phyloP scores from a whole-genome alignment of 768 basidiomycete species.

The Butyriboletus loyo region DNA sequence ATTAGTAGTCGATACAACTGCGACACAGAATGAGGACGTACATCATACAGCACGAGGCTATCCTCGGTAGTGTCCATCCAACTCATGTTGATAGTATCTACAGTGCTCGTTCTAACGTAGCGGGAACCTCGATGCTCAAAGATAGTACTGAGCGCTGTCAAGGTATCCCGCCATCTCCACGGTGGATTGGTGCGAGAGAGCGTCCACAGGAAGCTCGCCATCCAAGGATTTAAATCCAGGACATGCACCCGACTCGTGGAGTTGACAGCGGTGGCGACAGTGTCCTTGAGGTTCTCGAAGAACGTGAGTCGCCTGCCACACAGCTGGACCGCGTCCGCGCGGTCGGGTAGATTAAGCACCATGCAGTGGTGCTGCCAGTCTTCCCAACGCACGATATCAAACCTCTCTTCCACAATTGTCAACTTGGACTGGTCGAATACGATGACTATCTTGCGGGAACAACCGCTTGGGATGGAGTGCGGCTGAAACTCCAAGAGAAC shows the following conservation, averaged over 20 bases:
- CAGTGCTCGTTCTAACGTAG: constrained; percentile 37
- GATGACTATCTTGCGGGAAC: constrained; percentile 44
- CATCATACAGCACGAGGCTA: constrained; percentile 55
- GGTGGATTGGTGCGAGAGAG: constrained; percentile 26
- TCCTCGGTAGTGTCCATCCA: constrained; percentile 58
- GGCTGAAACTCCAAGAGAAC: constrained; percentile 42
- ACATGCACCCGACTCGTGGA: constrained; percentile 26
- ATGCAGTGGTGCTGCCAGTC: constrained; percentile 46
- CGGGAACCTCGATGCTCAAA: constrained; percentile 24
- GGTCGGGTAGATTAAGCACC: constrained; percentile 33
- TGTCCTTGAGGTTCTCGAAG: constrained; percentile 28
- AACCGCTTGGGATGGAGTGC: constrained; percentile 31
- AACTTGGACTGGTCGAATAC: constrained; percentile 56
- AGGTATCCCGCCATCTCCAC: constrained; percentile 30
- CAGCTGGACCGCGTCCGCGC: constrained; percentile 27
- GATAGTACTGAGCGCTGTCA: constrained; percentile 29
- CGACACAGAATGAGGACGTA: constrained; percentile 28
- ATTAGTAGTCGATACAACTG: background rate
- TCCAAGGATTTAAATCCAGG: constrained; percentile 30
- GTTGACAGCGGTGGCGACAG: constrained; percentile 2
- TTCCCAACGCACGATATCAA: constrained; percentile 50
- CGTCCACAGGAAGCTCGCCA: constrained; percentile 23
- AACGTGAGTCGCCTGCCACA: constrained; percentile 32
- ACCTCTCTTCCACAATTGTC: constrained; percentile 39
- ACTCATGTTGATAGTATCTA: constrained; percentile 45